These are phyloP conservation scores for Tylopilus subfusipes DNA, from an alignment of 768 basidiomycete genomes.

Conservation along the genomic window DNA sequence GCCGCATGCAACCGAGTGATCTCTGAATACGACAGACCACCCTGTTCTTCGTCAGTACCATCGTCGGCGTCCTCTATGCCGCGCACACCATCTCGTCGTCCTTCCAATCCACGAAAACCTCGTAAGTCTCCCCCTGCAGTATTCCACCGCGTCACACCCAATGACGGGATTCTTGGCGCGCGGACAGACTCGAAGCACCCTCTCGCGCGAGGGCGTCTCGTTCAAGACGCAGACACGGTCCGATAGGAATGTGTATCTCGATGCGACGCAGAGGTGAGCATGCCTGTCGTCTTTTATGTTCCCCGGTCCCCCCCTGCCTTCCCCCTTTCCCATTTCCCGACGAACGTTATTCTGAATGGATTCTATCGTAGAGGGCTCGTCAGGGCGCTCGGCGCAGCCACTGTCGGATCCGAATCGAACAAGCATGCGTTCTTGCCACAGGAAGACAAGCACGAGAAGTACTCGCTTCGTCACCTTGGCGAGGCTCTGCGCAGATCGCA, in stretches of 20 bases:
- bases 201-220: constrained; percentile 58
- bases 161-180: no score
- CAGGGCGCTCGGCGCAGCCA: no score
- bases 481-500: no score
- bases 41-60: constrained; percentile 41
- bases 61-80: constrained; percentile 42
- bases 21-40: constrained; percentile 36
- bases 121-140: constrained; percentile 39
- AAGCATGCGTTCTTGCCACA: constrained; percentile 8
- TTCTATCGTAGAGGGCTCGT: constrained; percentile 31
- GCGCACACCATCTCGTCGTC: constrained; percentile 39
- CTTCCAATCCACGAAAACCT: constrained; percentile 49
- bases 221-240: constrained; percentile 60
- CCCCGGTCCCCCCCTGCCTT: no score
- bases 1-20: not conserved
- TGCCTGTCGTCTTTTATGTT: no score
- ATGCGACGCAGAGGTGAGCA: no score
- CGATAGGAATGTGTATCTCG: constrained; percentile 62
- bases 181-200: constrained; percentile 44
- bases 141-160: not conserved
- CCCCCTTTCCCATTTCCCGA: no score
- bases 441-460: not conserved
- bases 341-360: not conserved
- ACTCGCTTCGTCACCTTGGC: no score
- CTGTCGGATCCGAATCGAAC: no score